These are phyloP conservation scores for Phialocephala sp. DNA, from an alignment of 2,329 filamentous ascomycete genomes.

Conservation along the genomic window DNA sequence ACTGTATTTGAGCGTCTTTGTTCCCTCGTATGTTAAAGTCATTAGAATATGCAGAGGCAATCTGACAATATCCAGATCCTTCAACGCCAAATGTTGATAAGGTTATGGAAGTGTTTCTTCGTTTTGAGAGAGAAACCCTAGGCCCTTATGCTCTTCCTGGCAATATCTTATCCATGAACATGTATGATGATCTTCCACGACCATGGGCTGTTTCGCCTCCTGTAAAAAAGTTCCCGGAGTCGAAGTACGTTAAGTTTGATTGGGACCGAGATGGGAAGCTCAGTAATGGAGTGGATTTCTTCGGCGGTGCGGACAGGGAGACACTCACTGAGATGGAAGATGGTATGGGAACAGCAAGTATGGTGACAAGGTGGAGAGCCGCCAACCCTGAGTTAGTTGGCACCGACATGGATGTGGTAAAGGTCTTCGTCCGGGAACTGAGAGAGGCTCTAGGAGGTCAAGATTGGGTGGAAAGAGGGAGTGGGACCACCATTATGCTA, in stretches of 20 bases:
- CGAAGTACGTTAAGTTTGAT: constrained; percentile 43
- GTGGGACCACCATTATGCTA: constrained; percentile 28
- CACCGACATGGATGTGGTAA: constrained; percentile 46
- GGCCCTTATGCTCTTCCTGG: constrained; percentile 45
- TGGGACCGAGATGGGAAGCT: constrained; percentile 45
- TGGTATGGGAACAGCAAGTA: constrained; percentile 44
- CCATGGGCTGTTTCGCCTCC: constrained; percentile 49
- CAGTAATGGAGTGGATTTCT: constrained; percentile 39
- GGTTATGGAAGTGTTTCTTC: constrained; percentile 46
- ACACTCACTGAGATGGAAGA: constrained; percentile 35
- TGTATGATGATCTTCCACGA: constrained; percentile 49
- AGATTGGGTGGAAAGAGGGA: constrained; percentile 25
- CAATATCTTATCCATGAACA: constrained; percentile 46
- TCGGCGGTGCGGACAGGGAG: constrained; percentile 31
- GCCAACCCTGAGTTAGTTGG: constrained; percentile 45
- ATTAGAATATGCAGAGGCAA: constrained; percentile 6
- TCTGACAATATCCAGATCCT: constrained; percentile 36
- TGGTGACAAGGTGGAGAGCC: constrained; percentile 48
- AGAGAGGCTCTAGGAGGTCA: constrained; percentile 26
- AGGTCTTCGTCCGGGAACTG: constrained; percentile 27
- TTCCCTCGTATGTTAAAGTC: constrained; percentile 27
- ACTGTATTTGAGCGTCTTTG: constrained; percentile 24
- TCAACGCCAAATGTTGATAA: constrained; percentile 46
- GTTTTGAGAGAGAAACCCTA: constrained; percentile 46
- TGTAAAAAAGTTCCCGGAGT: constrained; percentile 42